Conservation (phyloP, 2,329 filamentous ascomycete genomes). For the Balansia obtecta region DNA sequence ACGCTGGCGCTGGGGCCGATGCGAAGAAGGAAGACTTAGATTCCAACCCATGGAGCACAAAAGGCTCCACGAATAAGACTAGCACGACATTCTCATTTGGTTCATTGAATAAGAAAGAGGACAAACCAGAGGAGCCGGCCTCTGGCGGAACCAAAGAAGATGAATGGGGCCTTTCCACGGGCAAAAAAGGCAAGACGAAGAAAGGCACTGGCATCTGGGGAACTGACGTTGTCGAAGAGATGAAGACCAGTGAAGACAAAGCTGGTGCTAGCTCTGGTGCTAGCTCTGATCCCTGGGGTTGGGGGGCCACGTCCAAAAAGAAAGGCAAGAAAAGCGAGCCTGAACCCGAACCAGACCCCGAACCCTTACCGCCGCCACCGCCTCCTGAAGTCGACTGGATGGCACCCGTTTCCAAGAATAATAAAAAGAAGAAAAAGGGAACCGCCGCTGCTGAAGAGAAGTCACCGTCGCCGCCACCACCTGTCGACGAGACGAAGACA, state of each 20-base stretch:
- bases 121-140: constrained; percentile 24
- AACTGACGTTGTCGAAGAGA: constrained; percentile 19
- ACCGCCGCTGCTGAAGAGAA: constrained; percentile 9
- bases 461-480: background rate
- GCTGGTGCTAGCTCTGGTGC: constrained; percentile 10
- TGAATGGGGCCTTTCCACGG: constrained; percentile 17
- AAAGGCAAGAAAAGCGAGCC: constrained; percentile 25
- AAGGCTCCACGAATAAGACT: constrained; percentile 35
- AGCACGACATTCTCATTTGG: constrained; percentile 35
- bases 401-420: constrained; percentile 14
- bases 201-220: constrained; percentile 26
- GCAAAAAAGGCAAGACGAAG: constrained; percentile 32
- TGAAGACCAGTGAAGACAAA: constrained; percentile 17
- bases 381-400: constrained; percentile 17
- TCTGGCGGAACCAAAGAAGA: constrained; percentile 17
- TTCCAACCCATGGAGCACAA: constrained; percentile 36
- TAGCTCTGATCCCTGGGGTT: constrained; percentile 22
- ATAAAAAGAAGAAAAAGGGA: constrained; percentile 17
- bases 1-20: constrained; percentile 18
- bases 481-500: background rate
- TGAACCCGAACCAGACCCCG: constrained; percentile 8
- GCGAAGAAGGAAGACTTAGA: constrained; percentile 30
- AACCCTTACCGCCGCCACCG: constrained; percentile 9
- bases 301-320: constrained; percentile 23
- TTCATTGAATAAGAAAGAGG: constrained; percentile 27